A percentile compares a stretch with the other conserved stretches of the same genome.
phyloP scores from a whole-genome alignment of 495 filamentous ascomycete genomes.

The Xylaria curta region DNA sequence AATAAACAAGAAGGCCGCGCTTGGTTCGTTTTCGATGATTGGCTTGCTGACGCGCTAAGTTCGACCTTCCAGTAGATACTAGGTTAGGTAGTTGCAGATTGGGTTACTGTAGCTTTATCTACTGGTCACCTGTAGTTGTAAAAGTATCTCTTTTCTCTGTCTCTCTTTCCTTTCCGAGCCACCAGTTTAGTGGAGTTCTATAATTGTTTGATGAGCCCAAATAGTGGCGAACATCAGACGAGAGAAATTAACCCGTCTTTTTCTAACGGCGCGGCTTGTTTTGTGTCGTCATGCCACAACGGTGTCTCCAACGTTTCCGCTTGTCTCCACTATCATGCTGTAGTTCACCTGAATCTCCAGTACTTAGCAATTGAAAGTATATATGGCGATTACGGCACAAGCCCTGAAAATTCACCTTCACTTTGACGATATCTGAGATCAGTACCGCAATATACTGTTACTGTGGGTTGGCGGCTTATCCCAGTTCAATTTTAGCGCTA shows the following conservation, averaged over 20 bases:
- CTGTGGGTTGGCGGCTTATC: neutral
- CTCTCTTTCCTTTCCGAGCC: neutral
- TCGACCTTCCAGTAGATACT: neutral
- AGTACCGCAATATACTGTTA: neutral
- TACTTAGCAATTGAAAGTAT: neutral
- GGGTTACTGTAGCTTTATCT: neutral
- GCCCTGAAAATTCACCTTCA: neutral
- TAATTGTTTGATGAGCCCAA: neutral
- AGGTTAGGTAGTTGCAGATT: slow-evolving; percentile 17
- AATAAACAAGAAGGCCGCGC: slow-evolving; percentile 8
- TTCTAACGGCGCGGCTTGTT: neutral
- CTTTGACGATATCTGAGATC: neutral
- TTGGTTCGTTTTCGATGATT: slow-evolving; percentile 10
- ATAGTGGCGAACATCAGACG: slow-evolving; percentile 7
- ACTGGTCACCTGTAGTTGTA: slow-evolving; percentile 17
- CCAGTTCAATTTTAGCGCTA: neutral
- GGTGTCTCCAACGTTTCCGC: neutral
- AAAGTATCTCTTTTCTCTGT: neutral
- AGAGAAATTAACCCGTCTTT: neutral
- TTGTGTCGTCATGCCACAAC: neutral
- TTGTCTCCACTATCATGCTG: slow-evolving; percentile 6
- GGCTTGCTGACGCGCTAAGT: slow-evolving; percentile 21
- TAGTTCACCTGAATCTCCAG: neutral
- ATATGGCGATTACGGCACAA: neutral
- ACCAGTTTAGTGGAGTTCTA: neutral